Evolutionary conservation across 2,329 filamentous ascomycete species (phyloP).

Genomic region (Trichoderma semiorbis): DNA sequence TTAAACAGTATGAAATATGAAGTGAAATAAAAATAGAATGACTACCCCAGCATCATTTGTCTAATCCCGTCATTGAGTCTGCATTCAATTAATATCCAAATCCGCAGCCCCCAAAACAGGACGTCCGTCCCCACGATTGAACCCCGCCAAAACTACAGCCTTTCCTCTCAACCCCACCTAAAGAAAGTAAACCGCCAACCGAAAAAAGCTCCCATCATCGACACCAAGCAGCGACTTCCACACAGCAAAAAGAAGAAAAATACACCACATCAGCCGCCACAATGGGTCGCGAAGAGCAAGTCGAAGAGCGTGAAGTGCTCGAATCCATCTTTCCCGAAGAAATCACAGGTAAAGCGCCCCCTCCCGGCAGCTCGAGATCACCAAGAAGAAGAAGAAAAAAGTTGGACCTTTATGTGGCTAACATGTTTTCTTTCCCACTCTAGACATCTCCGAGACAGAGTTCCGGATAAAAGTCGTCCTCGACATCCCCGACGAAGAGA

Average conservation of each 20-base stretch:
- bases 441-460: constrained; percentile 86
- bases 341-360: constrained; percentile 66
- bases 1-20: neutral
- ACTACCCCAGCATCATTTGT: neutral
- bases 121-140: constrained; percentile 1
- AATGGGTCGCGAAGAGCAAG: constrained; percentile 80
- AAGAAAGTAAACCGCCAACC: neutral
- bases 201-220: constrained; percentile 7
- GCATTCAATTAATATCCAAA: neutral
- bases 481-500: constrained; percentile 67
- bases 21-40: neutral
- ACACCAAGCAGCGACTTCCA: neutral
- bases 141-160: constrained; percentile 29
- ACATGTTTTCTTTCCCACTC: neutral
- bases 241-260: neutral
- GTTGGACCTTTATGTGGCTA: neutral
- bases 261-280: constrained; percentile 1
- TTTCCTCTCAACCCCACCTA: constrained; percentile 24
- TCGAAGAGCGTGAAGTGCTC: constrained; percentile 94
- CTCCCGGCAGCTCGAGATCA: neutral
- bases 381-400: neutral
- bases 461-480: constrained; percentile 84
- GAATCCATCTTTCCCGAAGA: constrained; percentile 98
- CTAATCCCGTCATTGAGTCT: neutral
- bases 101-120: neutral